These are phyloP conservation scores for Candida taoyuanica DNA, from an alignment of 805 yeast genomes.

Conservation along the genomic window DNA sequence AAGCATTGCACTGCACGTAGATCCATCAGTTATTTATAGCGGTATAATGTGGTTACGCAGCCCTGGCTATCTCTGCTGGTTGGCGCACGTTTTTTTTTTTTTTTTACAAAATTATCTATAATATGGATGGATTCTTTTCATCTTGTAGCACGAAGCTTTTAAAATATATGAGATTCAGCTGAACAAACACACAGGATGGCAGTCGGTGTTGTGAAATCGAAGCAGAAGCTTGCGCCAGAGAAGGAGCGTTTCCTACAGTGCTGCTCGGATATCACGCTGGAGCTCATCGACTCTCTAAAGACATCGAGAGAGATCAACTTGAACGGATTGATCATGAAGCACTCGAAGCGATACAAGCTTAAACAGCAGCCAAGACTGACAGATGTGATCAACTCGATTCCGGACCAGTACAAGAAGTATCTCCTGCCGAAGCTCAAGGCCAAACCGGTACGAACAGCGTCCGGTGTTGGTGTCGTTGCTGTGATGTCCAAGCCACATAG, in stretches of 20 bases:
- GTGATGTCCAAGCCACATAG: constrained; percentile 99
- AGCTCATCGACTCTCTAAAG: constrained; percentile 72
- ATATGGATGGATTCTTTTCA: too few relatives aligned
- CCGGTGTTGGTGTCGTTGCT: constrained; percentile 98
- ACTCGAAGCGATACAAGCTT: constrained; percentile 85
- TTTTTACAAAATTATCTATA: too few relatives aligned
- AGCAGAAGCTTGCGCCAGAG: constrained; percentile 78
- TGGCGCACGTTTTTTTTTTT: constrained; percentile 1
- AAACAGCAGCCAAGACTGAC: constrained; percentile 92
- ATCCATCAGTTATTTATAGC: too few relatives aligned
- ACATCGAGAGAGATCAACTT: constrained; percentile 76
- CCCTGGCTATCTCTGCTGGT: constrained; percentile 4
- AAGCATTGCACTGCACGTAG: too few relatives aligned
- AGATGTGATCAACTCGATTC: constrained; percentile 91
- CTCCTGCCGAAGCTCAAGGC: constrained; percentile 91
- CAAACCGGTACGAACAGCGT: constrained; percentile 97
- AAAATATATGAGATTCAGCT: neutral
- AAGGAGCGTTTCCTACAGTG: constrained; percentile 90
- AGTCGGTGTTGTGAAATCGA: constrained; percentile 32
- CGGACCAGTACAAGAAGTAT: constrained; percentile 91
- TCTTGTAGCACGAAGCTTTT: too few relatives aligned
- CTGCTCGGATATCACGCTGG: constrained; percentile 87
- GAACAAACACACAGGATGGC: constrained; percentile 17
- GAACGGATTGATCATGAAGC: constrained; percentile 81
- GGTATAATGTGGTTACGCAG: constrained; percentile 3